phyloP scores from a whole-genome alignment of 768 basidiomycete genomes.

The Gloeostereum incarnatum region DNA sequence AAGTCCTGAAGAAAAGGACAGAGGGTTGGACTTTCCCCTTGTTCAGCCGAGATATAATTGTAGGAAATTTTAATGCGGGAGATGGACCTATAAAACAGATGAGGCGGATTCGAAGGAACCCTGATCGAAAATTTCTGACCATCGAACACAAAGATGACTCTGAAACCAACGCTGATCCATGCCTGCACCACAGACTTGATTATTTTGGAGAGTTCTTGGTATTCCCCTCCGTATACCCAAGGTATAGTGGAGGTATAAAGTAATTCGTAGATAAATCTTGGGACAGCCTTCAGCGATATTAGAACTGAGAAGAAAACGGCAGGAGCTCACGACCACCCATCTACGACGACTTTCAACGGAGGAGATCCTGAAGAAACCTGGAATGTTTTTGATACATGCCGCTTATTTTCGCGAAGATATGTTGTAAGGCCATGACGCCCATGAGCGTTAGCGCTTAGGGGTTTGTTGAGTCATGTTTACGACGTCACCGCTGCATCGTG shows the following conservation, averaged over 20 bases:
- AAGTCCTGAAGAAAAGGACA: constrained; percentile 77
- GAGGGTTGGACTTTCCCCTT: constrained; percentile 52
- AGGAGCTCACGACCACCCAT: constrained; percentile 75
- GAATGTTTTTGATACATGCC: constrained; percentile 25
- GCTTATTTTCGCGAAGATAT: constrained; percentile 40
- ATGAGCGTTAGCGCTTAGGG: no score
- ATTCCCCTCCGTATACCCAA: constrained; percentile 87
- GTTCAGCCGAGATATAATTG: constrained; percentile 47
- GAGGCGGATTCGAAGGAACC: background rate
- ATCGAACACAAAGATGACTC: constrained; percentile 73
- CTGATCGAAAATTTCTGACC: constrained; percentile 43
- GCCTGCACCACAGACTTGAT: constrained; percentile 45
- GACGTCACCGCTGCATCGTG: no score
- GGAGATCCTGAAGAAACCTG: constrained; percentile 12
- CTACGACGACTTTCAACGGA: constrained; percentile 53
- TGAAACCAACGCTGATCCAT: constrained; percentile 61
- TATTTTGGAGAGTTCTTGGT: constrained; percentile 40
- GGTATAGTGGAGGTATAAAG: constrained; percentile 51
- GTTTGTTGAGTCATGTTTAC: no score
- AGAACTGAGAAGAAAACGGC: constrained; percentile 6
- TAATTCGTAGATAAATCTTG: constrained; percentile 70
- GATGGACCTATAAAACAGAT: constrained; percentile 41
- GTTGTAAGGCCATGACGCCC: constrained; percentile 46
- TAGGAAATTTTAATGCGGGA: constrained; percentile 66
- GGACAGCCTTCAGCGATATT: constrained; percentile 5